phyloP scores from a whole-genome alignment of 768 basidiomycete species.

The Tylopilus intermedius region DNA sequence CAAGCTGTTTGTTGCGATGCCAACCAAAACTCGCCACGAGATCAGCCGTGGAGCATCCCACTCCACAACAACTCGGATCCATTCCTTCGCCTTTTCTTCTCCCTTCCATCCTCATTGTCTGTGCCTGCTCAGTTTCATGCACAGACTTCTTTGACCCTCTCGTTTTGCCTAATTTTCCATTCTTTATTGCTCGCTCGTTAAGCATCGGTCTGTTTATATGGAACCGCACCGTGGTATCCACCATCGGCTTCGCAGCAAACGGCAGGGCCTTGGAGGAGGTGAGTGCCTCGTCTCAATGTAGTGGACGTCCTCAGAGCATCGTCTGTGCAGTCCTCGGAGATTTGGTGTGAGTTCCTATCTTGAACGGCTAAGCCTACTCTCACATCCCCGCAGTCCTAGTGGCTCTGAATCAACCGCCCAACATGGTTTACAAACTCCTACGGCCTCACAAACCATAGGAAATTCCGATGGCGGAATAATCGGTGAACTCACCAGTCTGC shows the following conservation, averaged over 20 bases:
- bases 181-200: conserved; percentile 23
- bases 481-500: conserved; percentile 13
- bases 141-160: not conserved
- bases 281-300: conserved; percentile 7
- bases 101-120: not conserved
- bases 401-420: not conserved
- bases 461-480: conserved; percentile 6
- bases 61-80: not conserved
- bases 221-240: conserved; percentile 12
- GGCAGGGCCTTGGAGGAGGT: conserved; percentile 29
- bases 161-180: not conserved
- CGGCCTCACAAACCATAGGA: not conserved
- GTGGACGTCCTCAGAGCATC: not conserved
- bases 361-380: not conserved
- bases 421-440: not conserved
- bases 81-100: not conserved
- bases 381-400: conserved; percentile 9
- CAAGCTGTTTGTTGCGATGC: conserved; percentile 27
- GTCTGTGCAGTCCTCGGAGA: conserved; percentile 11
- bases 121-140: conserved; percentile 9
- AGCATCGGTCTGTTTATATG: conserved; percentile 23
- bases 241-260: conserved; percentile 17
- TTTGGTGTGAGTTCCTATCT: conserved; percentile 20
- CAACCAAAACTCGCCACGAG: conserved; percentile 12
- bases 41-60: not conserved